Conservation (phyloP, 345 rosid genomes). For the Viola odorata region DNA sequence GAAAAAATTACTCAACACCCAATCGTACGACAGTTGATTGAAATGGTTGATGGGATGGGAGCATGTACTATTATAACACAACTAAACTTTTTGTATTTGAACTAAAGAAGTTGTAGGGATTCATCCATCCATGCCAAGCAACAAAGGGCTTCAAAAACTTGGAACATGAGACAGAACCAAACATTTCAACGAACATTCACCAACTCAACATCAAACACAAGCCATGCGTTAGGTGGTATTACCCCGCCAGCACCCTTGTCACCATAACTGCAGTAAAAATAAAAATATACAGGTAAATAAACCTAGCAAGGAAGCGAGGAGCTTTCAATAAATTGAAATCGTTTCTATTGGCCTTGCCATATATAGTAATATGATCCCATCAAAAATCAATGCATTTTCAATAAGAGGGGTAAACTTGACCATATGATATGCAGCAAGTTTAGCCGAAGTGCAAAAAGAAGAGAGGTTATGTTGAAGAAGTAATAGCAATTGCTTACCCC, state of each 20-base stretch:
- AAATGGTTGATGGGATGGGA: neutral
- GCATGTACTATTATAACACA: neutral
- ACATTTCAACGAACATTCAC: constrained; percentile 38
- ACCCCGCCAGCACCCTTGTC: constrained; percentile 33
- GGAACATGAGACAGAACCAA: neutral
- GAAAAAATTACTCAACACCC: constrained; percentile 4
- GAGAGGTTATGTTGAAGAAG: neutral
- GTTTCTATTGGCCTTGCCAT: too few species aligned
- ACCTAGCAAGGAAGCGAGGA: neutral
- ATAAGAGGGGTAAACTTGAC: neutral
- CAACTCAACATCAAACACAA: constrained; percentile 64
- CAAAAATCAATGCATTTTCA: too few species aligned
- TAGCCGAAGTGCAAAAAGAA: neutral
- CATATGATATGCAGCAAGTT: neutral
- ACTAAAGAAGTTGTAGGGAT: neutral
- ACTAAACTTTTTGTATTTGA: too few species aligned
- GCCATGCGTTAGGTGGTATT: constrained; percentile 72
- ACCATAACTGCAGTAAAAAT: constrained; percentile 39
- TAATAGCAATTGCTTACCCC: constrained; percentile 43
- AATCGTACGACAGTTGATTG: neutral
- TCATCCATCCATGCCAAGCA: neutral
- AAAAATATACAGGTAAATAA: neutral
- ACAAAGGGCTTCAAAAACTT: neutral
- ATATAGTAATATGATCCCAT: too few species aligned
- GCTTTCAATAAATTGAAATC: neutral